These are phyloP conservation scores for Russula brevipes DNA, from an alignment of 768 basidiomycete species.

Conservation along the genomic window DNA sequence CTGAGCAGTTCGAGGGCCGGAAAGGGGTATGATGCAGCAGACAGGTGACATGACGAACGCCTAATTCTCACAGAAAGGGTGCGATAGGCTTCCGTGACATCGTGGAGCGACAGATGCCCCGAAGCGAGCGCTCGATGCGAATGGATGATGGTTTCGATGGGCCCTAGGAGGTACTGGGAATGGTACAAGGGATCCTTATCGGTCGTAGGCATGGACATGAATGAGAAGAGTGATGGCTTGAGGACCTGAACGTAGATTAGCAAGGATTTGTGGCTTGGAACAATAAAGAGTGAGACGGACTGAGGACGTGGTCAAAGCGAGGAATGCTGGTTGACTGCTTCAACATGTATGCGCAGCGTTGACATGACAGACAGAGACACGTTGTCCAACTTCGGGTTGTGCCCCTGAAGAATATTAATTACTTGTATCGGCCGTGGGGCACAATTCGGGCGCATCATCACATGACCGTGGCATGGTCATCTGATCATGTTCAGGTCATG, in stretches of 20 bases:
- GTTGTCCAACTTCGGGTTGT: not conserved
- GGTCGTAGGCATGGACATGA: not conserved
- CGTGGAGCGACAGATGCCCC: slow-evolving; percentile 13
- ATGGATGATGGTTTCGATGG: slow-evolving; percentile 19
- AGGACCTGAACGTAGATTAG: not conserved
- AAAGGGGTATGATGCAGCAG: not conserved
- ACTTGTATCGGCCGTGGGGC: too few species aligned
- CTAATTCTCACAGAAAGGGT: slow-evolving; percentile 14
- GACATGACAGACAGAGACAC: not conserved
- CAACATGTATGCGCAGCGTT: not conserved
- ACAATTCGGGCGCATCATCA: not conserved
- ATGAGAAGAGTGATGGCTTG: not conserved
- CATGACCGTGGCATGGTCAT: slow-evolving; percentile 9
- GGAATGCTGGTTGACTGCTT: not conserved
- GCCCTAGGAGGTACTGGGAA: slow-evolving; percentile 11
- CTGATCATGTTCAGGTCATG: too few species aligned
- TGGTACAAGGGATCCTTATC: slow-evolving; percentile 6
- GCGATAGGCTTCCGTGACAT: slow-evolving; percentile 18
- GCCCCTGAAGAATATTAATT: too few species aligned
- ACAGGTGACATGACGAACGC: not conserved
- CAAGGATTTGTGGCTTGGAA: not conserved
- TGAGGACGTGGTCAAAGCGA: not conserved
- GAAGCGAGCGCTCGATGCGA: slow-evolving; percentile 1
- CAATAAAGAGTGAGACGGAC: not conserved
- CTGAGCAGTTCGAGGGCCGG: slow-evolving; percentile 9